Evolutionary conservation across 768 basidiomycete species (phyloP), one percentile per base, ranked within the genome.

Genomic region (Tubosaeta sp.): DNA sequence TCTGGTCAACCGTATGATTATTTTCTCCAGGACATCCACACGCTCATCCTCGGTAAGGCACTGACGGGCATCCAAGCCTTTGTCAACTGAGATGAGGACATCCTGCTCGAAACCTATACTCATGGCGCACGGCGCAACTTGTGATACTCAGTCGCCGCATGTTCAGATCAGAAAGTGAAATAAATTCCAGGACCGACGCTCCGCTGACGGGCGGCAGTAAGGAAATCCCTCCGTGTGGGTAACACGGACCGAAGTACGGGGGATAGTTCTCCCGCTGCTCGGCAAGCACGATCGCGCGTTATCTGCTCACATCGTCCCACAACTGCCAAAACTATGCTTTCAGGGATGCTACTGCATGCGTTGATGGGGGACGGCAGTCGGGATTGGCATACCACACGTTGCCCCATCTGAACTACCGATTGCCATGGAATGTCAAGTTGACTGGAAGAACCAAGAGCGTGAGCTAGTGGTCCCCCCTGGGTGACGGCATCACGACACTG

Each of bases 41-140:
- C 90, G n/a, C 86, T 95, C 53, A 91, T 97, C 48, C 74, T 99
- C 35, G 95, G 95, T 48, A 95, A 90, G 64, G 90, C 93, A 2
- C 85, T 97, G 64, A 97, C 95, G 1, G 92, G 84, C 13, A 81
- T 93, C 39, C 82, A 83, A 38, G 95, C 95, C 1, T 98, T 97
- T 65, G 79, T 80, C 27, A 85, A 80, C 63, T 83, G 68, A 58
- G 53, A 50, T 26, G 19, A 34, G 9, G 9, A 27, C 19, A 6
- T 16, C 12, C 49, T 12, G 34, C 19, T 32, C 19, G 16, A 14
- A 33, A 37, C 29, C 26, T 37, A 5, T 33, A 51, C 13, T 44
- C 17, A 2, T 13, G 38, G 34, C 14, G 10, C 34, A 37, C 16
- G 35, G 35, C 38, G 2, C 39, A 25, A 41, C 19, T 11, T 41